Base-by-base conservation (phyloP, 495 filamentous ascomycete species). In the Evansstolkia leycettana region DNA sequence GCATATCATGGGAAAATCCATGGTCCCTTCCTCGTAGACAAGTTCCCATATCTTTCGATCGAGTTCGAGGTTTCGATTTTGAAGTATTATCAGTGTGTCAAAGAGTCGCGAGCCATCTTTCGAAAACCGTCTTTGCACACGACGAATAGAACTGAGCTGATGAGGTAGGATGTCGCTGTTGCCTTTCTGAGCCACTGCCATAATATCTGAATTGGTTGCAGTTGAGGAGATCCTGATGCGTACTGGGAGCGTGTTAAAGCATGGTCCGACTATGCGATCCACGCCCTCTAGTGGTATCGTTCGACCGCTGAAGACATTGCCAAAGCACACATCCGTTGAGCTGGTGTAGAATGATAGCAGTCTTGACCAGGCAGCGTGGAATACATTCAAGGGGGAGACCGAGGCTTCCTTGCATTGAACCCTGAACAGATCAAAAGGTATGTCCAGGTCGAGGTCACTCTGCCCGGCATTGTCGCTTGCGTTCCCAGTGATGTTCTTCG, bases 201-300 rank as follows among this genome's bases (percentile, higher is more conserved):
- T 58, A 11, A 82, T 42, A 7, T 76, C 69, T n/a, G 58, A 32
- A 35, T 75, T 75, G 41, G 33, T 65, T 38, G 33, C 48, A 15
- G 29, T 37, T 8, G 34, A 39, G 2, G 57, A 47, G n/a, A 78
- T 33, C 18, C 71, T 50, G 34, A 80, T 52, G 17, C 84, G 64
- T 9, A 84, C 48, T 2, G 85, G 82, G 14, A 90, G 57, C 0
- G 85, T 89, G 46, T 89, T 90, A 62, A 92, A 89, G 50, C 82
- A 88, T 2, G 84, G 84, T 1, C 79, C 82, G 15, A 89, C 72
- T 5, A 89, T 72, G 6, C 64, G 57, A 23, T 84, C 74, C 14
- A 84, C 64, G 1, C 65, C 65, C 11, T 80, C 65, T 5, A 85
- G 47, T 2, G 76, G 55, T 8, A 81, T 45, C 0, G 74, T 76